Percentiles rank a stretch among this genome's conserved stretches.
Conservation (phyloP, 495 filamentous ascomycete genomes). For the Tuber borchii region DNA sequence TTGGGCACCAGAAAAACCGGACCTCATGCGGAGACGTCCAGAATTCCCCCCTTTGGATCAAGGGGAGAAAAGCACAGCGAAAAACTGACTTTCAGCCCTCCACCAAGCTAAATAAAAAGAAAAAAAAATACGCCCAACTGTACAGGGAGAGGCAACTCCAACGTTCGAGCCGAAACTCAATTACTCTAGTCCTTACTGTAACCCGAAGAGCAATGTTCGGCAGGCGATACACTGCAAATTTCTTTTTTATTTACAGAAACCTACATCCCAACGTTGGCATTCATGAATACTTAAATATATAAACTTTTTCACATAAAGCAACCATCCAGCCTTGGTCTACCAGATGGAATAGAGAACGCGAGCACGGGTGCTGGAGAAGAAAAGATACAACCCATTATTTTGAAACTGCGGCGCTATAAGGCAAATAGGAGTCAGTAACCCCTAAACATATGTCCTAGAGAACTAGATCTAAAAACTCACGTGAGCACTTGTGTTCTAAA, state of each 20-base stretch:
- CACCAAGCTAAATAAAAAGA: no score
- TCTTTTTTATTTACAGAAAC: not conserved
- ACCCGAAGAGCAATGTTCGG: not conserved
- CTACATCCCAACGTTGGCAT: not conserved
- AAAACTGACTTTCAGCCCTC: no score
- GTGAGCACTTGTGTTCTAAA: constrained; percentile 76
- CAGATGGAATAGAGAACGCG: constrained; percentile 9
- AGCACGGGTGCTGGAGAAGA: constrained; percentile 13
- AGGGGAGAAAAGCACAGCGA: no score
- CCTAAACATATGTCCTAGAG: not conserved
- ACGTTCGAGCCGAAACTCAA: no score
- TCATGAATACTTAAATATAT: not conserved
- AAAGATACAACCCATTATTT: constrained; percentile 17
- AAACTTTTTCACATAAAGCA: not conserved
- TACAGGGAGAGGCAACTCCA: no score
- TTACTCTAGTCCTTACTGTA: not conserved
- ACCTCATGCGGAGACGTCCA: no score
- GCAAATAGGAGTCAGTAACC: constrained; percentile 7
- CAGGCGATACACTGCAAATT: not conserved
- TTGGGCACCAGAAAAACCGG: not conserved
- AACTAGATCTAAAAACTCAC: constrained; percentile 33
- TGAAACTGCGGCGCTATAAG: constrained; percentile 32
- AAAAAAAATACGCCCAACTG: no score
- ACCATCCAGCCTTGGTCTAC: constrained; percentile 15
- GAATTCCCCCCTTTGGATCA: no score